Percentiles rank a stretch among this genome's conserved stretches.
These are phyloP conservation scores for Aspergillus nomiae DNA, from an alignment of 2,329 filamentous ascomycete species.

Conservation along the genomic window DNA sequence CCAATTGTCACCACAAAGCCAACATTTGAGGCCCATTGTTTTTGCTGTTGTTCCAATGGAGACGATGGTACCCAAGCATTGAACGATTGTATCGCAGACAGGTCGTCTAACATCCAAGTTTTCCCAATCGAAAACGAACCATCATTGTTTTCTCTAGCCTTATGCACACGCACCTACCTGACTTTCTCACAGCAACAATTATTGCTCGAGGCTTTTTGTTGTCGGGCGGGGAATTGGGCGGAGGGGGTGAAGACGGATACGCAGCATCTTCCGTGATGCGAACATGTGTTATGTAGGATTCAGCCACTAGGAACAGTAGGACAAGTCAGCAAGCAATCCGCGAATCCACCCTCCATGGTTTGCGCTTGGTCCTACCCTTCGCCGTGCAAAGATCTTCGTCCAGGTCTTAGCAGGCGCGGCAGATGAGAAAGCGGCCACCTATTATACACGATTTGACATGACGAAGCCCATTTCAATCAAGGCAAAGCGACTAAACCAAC, in stretches of 20 bases:
- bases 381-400: background rate
- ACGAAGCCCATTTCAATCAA: conserved; percentile 6
- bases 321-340: conserved; percentile 20
- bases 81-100: conserved; percentile 81
- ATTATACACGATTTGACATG: background rate
- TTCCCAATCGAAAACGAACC: conserved; percentile 97
- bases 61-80: conserved; percentile 61
- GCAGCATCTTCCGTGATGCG: conserved; percentile 83
- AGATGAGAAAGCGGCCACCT: background rate
- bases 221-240: conserved; percentile 70
- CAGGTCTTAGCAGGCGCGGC: background rate
- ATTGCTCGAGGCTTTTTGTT: conserved; percentile 89
- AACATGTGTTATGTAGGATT: conserved; percentile 98
- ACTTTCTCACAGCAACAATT: conserved; percentile 89
- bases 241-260: conserved; percentile 80
- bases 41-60: conserved; percentile 62
- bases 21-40: conserved; percentile 76
- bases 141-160: conserved; percentile 92
- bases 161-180: conserved; percentile 94
- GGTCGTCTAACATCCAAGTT: conserved; percentile 94
- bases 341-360: background rate
- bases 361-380: background rate
- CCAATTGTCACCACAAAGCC: conserved; percentile 87
- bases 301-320: conserved; percentile 60
- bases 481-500: conserved; percentile 1